Base-by-base conservation (phyloP, 208 protist genomes). In the Acanthamoeba lenticulata region DNA sequence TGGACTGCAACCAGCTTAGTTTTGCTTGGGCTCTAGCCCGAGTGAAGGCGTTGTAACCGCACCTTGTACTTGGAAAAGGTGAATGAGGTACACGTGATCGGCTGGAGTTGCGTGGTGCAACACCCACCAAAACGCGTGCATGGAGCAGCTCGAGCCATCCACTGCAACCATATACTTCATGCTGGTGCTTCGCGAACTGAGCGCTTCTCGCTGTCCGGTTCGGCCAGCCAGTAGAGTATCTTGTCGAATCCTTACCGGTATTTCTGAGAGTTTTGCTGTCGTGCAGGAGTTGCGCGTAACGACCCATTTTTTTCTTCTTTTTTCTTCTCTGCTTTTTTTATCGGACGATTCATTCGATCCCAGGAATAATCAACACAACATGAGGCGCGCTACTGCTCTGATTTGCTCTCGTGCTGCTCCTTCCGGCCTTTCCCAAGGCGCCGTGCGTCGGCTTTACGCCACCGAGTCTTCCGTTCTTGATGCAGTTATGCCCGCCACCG, bases 111-210 rank as follows among this genome's bases (percentile, higher is more conserved):
- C 62, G 9, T 32, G 62, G n/a, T 34, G 62, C 11, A 72, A 7
- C 11, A 72, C 62, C 62, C 62, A 72, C 62, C 62, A 72, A 72
- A 72, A 72, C 13, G 62, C 62, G 29, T 72, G 62, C 62, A 72
- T 72, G n/a, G 62, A 27, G n/a, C 62, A 29, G 9, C n/a, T 32
- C 9, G 62, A 72, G 11, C 62, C 62, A 72, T 72, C 62, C 9
- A 72, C 62, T 29, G 62, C 62, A 7, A 72, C 62, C 62, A 72
- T 72, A 24, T 34, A 72, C 62, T 72, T 72, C 62, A 72, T 72
- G 13, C 19, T 57, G 9, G 19, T 57, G 49, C 9, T 24, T 57
- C 49, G 9, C 19, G 13, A 57, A 57, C 19, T n/a, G n/a, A n/a
- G n/a, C n/a, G n/a, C 9, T 57, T 57, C 19, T 57, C 19, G 9